Evolutionary conservation across 1,284 basidiomycete genomes (phyloP).

Genomic region (Polyporus tsugae): DNA sequence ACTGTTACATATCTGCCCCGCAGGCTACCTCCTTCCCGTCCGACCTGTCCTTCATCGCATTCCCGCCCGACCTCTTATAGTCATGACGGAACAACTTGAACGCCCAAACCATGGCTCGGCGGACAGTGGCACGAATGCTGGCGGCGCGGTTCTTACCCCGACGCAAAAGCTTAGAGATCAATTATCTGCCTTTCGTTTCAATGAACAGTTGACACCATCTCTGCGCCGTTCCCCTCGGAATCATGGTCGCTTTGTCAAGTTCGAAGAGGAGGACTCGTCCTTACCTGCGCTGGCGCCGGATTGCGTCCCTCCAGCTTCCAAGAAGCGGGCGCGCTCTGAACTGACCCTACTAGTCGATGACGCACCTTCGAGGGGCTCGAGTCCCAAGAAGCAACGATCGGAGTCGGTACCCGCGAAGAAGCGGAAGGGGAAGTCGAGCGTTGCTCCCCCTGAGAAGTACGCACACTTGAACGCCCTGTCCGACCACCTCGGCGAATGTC

Average conservation of each 20-base stretch:
- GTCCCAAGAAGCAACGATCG: slow-evolving; percentile 5
- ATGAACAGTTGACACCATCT: slow-evolving; percentile 12
- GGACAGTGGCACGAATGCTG: background rate
- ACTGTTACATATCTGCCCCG: background rate
- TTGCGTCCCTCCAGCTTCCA: slow-evolving; percentile 1
- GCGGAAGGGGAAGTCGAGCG: slow-evolving; percentile 30
- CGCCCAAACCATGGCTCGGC: too few species aligned
- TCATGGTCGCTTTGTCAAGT: background rate
- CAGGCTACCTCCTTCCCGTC: too few species aligned
- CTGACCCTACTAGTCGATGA: background rate
- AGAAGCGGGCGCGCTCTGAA: slow-evolving; percentile 13
- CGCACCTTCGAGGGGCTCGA: background rate
- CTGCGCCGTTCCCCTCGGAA: slow-evolving; percentile 19
- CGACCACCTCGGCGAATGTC: slow-evolving; percentile 48
- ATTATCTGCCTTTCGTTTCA: slow-evolving; percentile 23
- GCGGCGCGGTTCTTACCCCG: slow-evolving; percentile 12
- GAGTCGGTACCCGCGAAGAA: background rate
- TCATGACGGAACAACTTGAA: background rate
- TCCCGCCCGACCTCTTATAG: background rate
- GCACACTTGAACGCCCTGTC: slow-evolving; percentile 45
- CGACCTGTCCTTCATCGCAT: background rate
- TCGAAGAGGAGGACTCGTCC: slow-evolving; percentile 21
- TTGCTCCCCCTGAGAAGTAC: slow-evolving; percentile 45
- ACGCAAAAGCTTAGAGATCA: slow-evolving; percentile 22
- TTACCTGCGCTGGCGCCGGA: slow-evolving; percentile 1